Percentiles rank a stretch among this genome's conserved stretches.
Evolutionary conservation across 2,329 filamentous ascomycete species (phyloP).

Genomic region (Verticillium zaregamsianum): DNA sequence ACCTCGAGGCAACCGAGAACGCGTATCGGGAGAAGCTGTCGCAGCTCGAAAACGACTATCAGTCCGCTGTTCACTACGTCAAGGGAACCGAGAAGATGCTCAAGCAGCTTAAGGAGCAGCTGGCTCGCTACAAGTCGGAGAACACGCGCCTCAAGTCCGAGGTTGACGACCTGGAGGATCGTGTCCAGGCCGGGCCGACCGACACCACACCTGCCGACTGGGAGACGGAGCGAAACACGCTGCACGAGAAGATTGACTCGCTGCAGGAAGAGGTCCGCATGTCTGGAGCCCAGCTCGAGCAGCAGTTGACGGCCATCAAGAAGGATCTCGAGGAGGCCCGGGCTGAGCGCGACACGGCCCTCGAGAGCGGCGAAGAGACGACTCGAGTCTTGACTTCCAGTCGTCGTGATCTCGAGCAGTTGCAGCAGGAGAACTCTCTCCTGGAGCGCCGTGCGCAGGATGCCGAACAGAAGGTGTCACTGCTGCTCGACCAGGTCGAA

Average conservation of each 20-base stretch:
- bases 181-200: constrained; percentile 29
- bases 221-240: constrained; percentile 66
- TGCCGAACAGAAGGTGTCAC: constrained; percentile 87
- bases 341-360: constrained; percentile 65
- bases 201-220: constrained; percentile 55
- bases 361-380: constrained; percentile 48
- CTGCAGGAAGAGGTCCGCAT: constrained; percentile 66
- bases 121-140: constrained; percentile 85
- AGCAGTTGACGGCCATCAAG: constrained; percentile 63
- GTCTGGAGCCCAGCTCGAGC: constrained; percentile 65
- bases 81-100: constrained; percentile 99
- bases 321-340: constrained; percentile 64
- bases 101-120: constrained; percentile 95
- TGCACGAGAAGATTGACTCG: constrained; percentile 65
- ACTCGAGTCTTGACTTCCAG: constrained; percentile 54
- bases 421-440: constrained; percentile 75
- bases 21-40: constrained; percentile 89
- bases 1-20: constrained; percentile 81
- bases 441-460: constrained; percentile 83
- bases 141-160: constrained; percentile 81
- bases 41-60: constrained; percentile 94
- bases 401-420: constrained; percentile 69
- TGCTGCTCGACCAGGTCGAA: constrained; percentile 92
- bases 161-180: constrained; percentile 63
- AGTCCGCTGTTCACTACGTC: constrained; percentile 96